Base-by-base conservation (phyloP, 768 basidiomycete species). In the Clitopilus hobsonii region DNA sequence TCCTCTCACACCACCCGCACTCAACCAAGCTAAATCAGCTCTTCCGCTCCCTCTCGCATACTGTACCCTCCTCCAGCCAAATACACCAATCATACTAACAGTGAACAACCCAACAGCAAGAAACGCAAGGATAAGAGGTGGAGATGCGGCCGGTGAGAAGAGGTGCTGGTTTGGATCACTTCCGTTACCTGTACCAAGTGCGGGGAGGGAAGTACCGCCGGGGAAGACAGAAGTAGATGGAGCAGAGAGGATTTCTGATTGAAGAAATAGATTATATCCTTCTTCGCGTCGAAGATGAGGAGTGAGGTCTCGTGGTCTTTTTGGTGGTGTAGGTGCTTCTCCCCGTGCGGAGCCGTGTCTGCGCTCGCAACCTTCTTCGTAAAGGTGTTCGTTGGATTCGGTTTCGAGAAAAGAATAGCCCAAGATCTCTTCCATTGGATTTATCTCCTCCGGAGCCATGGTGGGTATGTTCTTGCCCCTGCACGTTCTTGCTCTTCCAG, bases 91-190 rank as follows among this genome's bases (percentile, higher is more conserved):
- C 71, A 84, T 77, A 0, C 73, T 73, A n/a, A 74, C 65, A 18
- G 69, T 65, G 58, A 85, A 82, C 16, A 87, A 61, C 3, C 80
- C 82, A 25, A 84, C 75, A n/a, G 80, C 78, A 23, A 87, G 67
- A 61, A 85, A 82, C 1, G 79, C 82, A 30, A 85, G 72, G 47
- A 87, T 79, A 58, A 86, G 71, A 5, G 81, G 80, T 0, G 82
- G 79, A 0, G 81, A 82, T 10, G 69, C 71, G 1, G 60, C 59
- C 1, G 71, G 60, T n/a, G 70, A 60, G 57, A 74, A 68, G 14
- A 32, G 51, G 18, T 45, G 18, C 11, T 8, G 18, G 41, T 20
- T 20, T 18, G 41, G 18, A 3, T 8, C 11, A 20, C n/a, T 8
- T 20, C 22, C 41, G 41, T 45, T 45, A 20, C 41, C 41, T 45